Evolutionary conservation across 2,329 filamentous ascomycete species (phyloP).

Genomic region (Fusarium agapanthi): DNA sequence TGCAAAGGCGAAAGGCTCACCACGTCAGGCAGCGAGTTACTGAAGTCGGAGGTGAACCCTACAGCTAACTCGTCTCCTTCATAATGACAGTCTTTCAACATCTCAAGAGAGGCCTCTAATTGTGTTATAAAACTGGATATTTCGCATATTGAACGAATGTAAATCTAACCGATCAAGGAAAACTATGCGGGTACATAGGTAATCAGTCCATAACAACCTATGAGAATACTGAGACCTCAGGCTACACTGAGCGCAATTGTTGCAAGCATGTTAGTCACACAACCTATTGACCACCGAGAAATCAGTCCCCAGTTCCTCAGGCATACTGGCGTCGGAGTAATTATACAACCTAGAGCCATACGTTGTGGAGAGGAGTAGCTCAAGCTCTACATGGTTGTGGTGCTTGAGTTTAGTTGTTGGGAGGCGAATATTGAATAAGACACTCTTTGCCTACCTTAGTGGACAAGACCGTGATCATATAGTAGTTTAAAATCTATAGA

Average conservation of each 20-base stretch:
- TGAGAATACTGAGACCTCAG: not conserved
- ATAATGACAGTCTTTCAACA: not conserved
- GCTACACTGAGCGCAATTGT: not conserved
- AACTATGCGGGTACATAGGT: not conserved
- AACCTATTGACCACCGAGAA: too few relatives aligned
- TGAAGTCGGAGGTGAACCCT: not conserved
- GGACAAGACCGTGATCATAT: not conserved
- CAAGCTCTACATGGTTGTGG: not conserved
- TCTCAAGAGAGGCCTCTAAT: not conserved
- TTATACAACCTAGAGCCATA: too few relatives aligned
- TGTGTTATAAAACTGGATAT: not conserved
- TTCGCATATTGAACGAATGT: not conserved
- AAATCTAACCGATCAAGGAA: not conserved
- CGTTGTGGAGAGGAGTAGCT: not conserved
- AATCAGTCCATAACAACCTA: not conserved
- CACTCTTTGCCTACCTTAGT: not conserved
- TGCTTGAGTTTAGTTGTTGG: not conserved
- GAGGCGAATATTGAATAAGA: not conserved
- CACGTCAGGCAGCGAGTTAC: accelerated
- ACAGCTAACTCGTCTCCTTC: not conserved
- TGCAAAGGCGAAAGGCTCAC: not conserved
- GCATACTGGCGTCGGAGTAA: not conserved
- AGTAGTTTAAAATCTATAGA: not conserved
- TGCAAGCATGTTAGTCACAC: not conserved
- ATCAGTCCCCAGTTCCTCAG: not conserved